These are phyloP conservation scores for Pichia sp. DNA, from an alignment of 1,139 yeast genomes.

Conservation along the genomic window DNA sequence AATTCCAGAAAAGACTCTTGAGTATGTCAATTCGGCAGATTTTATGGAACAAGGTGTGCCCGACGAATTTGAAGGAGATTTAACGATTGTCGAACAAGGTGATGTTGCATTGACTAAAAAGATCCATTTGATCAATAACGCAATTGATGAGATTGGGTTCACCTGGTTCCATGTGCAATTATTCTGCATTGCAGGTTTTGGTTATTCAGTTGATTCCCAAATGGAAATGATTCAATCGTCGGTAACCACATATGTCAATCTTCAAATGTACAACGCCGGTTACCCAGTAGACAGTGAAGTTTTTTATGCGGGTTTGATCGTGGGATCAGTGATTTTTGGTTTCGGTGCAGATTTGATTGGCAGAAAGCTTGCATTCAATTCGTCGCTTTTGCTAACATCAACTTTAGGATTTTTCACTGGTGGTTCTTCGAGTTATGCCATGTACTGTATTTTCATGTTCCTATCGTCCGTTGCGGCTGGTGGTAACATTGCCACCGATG, in stretches of 20 bases:
- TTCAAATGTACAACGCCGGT: conserved; percentile 28
- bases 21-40: background rate
- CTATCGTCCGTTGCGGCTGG: conserved; percentile 43
- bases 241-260: conserved; percentile 33
- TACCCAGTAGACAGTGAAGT: conserved; percentile 30
- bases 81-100: conserved; percentile 10
- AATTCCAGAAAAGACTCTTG: background rate
- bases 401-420: conserved; percentile 45
- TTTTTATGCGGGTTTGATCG: conserved; percentile 38
- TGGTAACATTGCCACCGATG: conserved; percentile 55
- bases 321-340: conserved; percentile 53
- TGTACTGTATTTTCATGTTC: conserved; percentile 43
- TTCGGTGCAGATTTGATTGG: conserved; percentile 54
- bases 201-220: conserved; percentile 57
- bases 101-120: conserved; percentile 20
- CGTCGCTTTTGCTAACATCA: conserved; percentile 42
- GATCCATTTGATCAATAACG: conserved; percentile 31
- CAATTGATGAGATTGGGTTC: conserved; percentile 45
- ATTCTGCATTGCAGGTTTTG: conserved; percentile 48
- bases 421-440: conserved; percentile 34
- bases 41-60: conserved; percentile 5
- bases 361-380: conserved; percentile 46
- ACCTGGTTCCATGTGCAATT: conserved; percentile 39
- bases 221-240: conserved; percentile 39
- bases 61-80: conserved; percentile 1